These are phyloP conservation scores for Wickerhamomyces subpelliculosus DNA, from an alignment of 805 yeast species.

Conservation along the genomic window DNA sequence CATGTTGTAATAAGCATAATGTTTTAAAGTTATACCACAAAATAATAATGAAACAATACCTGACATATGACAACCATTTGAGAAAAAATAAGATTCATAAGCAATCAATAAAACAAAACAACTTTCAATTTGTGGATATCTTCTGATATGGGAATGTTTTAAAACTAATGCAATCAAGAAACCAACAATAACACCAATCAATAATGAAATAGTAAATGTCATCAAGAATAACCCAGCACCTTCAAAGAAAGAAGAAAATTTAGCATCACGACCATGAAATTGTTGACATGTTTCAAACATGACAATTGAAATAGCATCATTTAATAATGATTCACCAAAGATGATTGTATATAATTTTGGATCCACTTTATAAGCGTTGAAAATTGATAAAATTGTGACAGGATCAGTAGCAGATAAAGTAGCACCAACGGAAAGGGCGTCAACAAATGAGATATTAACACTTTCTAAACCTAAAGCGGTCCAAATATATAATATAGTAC, in stretches of 20 bases:
- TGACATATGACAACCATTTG: conserved; percentile 99
- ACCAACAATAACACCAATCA: conserved; percentile 87
- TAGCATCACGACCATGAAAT: conserved; percentile 81
- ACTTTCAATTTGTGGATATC: conserved; percentile 96
- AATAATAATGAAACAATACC: conserved; percentile 93
- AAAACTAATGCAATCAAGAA: conserved; percentile 81
- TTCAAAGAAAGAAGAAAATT: conserved; percentile 73
- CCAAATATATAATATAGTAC: conserved; percentile 84
- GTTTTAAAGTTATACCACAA: conserved; percentile 95
- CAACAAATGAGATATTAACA: conserved; percentile 85
- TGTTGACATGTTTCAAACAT: conserved; percentile 98
- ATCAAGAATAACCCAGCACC: conserved; percentile 91
- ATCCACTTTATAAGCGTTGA: conserved; percentile 96
- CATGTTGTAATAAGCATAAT: conserved; percentile 96
- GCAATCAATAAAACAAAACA: conserved; percentile 87
- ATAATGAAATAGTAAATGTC: conserved; percentile 85
- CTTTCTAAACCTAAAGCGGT: conserved; percentile 89
- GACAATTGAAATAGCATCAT: conserved; percentile 97
- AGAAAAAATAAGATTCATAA: conserved; percentile 93
- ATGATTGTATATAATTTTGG: conserved; percentile 96
- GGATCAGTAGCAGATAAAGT: conserved; percentile 98
- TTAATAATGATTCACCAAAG: conserved; percentile 90
- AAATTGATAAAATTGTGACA: conserved; percentile 90
- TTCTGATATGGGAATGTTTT: conserved; percentile 86
- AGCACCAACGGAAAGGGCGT: conserved; percentile 95